Conservation (phyloP, 2,329 filamentous ascomycete species). For the Fusarium sp. region DNA sequence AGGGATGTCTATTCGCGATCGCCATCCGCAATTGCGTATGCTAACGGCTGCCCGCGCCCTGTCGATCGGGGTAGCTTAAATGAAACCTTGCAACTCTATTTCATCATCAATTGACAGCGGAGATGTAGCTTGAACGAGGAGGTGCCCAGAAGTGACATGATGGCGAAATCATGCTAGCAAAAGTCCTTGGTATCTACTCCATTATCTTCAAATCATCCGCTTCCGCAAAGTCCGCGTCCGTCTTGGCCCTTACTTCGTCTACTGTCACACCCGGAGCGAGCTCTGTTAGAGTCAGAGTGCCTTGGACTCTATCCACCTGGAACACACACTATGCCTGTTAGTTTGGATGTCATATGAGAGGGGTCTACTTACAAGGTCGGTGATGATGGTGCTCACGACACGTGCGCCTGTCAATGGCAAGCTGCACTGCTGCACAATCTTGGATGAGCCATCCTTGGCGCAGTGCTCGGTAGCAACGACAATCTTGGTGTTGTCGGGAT, state of each 20-base stretch:
- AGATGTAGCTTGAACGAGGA: not conserved
- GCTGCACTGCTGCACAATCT: constrained; percentile 73
- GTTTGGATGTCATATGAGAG: not conserved
- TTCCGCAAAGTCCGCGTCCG: constrained; percentile 74
- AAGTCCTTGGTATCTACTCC: constrained; percentile 48
- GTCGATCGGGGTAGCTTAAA: constrained; percentile 35
- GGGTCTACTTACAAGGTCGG: constrained; percentile 72
- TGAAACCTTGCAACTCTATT: constrained; percentile 32
- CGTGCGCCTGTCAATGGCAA: constrained; percentile 74
- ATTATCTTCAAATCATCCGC: constrained; percentile 66
- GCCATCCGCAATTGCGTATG: constrained; percentile 11
- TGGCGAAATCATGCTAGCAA: constrained; percentile 22
- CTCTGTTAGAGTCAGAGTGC: constrained; percentile 75
- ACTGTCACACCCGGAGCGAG: constrained; percentile 75
- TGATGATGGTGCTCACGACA: constrained; percentile 79
- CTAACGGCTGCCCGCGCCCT: constrained; percentile 5
- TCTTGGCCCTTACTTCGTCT: constrained; percentile 77
- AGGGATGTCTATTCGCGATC: constrained; percentile 20
- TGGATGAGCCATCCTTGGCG: constrained; percentile 75
- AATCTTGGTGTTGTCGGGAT: constrained; percentile 78
- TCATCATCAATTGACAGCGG: constrained; percentile 47
- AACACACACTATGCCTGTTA: constrained; percentile 70
- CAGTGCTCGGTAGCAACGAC: constrained; percentile 78
- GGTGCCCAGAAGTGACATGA: not conserved
- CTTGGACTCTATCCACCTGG: constrained; percentile 72